These are phyloP conservation scores for Fusarium sp. DNA, from an alignment of 2,329 filamentous ascomycete species.

Conservation along the genomic window DNA sequence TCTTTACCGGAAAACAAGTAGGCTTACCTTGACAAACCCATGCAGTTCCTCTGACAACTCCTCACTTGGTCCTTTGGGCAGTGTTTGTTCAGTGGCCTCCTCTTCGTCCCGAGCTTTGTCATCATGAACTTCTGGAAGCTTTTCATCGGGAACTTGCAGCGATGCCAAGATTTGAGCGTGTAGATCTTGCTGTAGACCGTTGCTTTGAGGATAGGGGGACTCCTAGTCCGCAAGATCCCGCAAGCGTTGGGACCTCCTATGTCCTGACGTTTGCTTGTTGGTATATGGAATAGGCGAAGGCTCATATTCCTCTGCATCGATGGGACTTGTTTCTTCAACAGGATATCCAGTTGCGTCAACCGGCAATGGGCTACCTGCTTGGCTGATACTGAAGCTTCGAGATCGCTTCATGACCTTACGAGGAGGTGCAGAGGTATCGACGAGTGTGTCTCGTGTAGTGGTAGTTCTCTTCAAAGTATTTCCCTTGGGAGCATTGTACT, in stretches of 20 bases:
- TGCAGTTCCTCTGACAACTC: constrained; percentile 37
- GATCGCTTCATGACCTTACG: constrained; percentile 26
- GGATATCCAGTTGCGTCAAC: background rate
- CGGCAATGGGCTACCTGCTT: constrained; percentile 44
- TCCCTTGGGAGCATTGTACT: background rate
- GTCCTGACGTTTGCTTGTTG: background rate
- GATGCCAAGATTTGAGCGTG: constrained; percentile 35
- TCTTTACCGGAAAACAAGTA: background rate
- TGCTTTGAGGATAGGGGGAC: constrained; percentile 7
- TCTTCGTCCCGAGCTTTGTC: background rate
- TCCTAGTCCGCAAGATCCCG: constrained; percentile 18
- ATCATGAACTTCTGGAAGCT: background rate
- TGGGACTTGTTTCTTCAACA: background rate
- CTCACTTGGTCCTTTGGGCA: background rate
- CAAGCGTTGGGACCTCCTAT: constrained; percentile 18
- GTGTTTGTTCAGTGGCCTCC: background rate
- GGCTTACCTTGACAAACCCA: constrained; percentile 43
- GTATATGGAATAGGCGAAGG: background rate
- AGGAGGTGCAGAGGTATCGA: background rate
- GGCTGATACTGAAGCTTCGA: constrained; percentile 45
- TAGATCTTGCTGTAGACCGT: constrained; percentile 17
- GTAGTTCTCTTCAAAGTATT: constrained; percentile 1
- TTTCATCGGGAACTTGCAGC: constrained; percentile 14
- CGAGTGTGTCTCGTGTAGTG: background rate
- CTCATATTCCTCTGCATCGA: background rate